Percentiles rank a stretch among this genome's conserved stretches.
These are phyloP conservation scores for Trametes villosa DNA, from an alignment of 768 basidiomycete species.

Conservation along the genomic window DNA sequence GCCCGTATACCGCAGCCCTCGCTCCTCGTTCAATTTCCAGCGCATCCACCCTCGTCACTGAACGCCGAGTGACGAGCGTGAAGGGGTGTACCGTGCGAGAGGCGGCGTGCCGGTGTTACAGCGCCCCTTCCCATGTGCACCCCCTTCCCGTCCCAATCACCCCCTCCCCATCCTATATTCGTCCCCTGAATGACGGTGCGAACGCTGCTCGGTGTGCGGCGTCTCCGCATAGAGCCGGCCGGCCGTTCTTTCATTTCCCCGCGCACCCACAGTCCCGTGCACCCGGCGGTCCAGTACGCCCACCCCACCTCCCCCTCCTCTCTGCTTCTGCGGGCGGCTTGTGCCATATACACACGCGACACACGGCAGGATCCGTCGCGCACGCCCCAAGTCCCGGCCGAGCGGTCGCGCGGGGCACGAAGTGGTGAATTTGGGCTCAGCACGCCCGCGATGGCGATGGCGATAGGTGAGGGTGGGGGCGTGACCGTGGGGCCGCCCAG, in stretches of 20 bases:
- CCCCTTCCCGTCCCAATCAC: neutral
- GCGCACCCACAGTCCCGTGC: neutral
- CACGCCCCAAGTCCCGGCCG: constrained; percentile 10
- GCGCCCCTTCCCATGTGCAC: neutral
- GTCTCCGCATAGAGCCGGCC: neutral
- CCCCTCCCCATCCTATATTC: neutral
- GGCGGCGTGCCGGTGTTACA: neutral
- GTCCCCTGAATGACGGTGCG: constrained; percentile 9
- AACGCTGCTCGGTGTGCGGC: neutral
- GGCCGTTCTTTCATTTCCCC: neutral
- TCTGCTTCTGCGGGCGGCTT: neutral
- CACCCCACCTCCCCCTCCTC: neutral
- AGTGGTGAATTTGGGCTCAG: neutral
- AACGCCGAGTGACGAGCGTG: constrained; percentile 3
- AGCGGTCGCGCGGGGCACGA: constrained; percentile 1
- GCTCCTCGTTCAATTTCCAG: neutral
- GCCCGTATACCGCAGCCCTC: too few relatives aligned
- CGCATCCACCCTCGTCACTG: constrained; percentile 6
- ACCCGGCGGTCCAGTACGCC: neutral
- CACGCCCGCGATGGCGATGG: neutral
- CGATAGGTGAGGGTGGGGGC: too few relatives aligned
- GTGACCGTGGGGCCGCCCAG: neutral
- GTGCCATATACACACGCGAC: neutral
- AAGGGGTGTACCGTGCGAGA: neutral
- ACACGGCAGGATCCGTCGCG: too few relatives aligned